phyloP scores from a whole-genome alignment of 177 flowering plant genomes.

The Telopea speciosissima region DNA sequence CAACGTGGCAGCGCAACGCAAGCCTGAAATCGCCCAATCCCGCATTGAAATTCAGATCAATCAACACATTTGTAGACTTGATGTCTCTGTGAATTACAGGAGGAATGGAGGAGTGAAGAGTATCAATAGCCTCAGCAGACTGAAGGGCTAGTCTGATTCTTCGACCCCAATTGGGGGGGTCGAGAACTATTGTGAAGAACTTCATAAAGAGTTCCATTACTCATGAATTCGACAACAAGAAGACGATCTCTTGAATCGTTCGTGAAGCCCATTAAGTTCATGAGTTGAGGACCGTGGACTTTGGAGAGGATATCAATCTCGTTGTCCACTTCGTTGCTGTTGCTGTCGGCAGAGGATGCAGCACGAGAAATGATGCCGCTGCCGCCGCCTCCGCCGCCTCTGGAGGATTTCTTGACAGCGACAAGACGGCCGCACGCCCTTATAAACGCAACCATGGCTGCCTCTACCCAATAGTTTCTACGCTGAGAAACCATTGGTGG shows the following conservation, averaged over 20 bases:
- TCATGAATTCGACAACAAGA: conserved; percentile 85
- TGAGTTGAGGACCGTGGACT: conserved; percentile 63
- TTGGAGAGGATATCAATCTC: conserved; percentile 78
- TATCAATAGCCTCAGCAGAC: conserved; percentile 64
- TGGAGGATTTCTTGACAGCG: too few species aligned
- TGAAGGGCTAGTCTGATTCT: conserved; percentile 72
- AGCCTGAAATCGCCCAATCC: conserved; percentile 90
- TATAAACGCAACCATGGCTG: too few species aligned
- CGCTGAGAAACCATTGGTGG: too few species aligned
- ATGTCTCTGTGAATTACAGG: conserved; percentile 89
- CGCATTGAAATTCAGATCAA: conserved; percentile 65
- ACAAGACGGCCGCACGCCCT: too few species aligned
- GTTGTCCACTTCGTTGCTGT: conserved; percentile 55
- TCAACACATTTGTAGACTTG: conserved; percentile 82
- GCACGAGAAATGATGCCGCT: too few species aligned
- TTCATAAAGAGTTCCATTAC: conserved; percentile 80
- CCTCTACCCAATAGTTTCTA: too few species aligned
- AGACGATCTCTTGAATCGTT: conserved; percentile 40
- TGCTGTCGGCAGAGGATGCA: conserved; percentile 7
- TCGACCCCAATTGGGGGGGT: conserved; percentile 67
- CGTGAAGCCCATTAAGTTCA: conserved; percentile 71
- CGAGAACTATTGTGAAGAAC: conserved; percentile 42
- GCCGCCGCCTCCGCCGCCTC: too few species aligned
- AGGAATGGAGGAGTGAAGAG: conserved; percentile 59
- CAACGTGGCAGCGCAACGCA: conserved; percentile 60